A percentile compares a stretch with the other conserved stretches of the same genome.
Evolutionary conservation across 2,329 filamentous ascomycete species (phyloP).

Genomic region (Botryosphaeria dothidea): DNA sequence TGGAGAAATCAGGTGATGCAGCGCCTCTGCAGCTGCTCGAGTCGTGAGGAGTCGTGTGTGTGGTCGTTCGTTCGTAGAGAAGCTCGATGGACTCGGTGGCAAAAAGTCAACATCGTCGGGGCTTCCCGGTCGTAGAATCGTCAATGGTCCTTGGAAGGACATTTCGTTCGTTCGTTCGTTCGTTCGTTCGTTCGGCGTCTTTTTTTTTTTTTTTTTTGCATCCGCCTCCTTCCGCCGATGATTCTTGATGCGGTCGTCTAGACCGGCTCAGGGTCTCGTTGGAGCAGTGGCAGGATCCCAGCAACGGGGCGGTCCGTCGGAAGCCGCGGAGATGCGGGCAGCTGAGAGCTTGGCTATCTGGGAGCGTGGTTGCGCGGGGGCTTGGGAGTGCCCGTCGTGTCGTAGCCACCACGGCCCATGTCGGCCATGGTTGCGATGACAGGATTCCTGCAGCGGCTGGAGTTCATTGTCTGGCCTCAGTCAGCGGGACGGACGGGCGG

Average conservation of each 20-base stretch:
- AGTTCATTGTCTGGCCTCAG: background rate
- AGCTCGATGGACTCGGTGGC: background rate
- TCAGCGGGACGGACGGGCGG: background rate
- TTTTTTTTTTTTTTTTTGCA: too few relatives aligned
- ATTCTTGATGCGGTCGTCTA: background rate
- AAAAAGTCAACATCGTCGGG: background rate
- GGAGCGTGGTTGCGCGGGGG: slow-evolving; percentile 37
- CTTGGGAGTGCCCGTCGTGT: slow-evolving; percentile 50
- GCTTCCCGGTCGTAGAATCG: background rate
- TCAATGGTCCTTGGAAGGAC: background rate
- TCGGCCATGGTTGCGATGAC: slow-evolving; percentile 29
- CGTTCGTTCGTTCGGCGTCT: too few relatives aligned
- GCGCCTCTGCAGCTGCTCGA: background rate
- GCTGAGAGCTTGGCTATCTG: background rate
- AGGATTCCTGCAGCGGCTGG: slow-evolving; percentile 5
- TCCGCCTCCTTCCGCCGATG: background rate
- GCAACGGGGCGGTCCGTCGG: background rate
- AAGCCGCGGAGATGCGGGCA: background rate
- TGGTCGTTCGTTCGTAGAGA: background rate
- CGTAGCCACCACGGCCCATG: slow-evolving; percentile 53
- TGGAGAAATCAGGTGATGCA: background rate
- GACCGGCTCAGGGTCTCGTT: background rate
- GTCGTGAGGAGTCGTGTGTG: slow-evolving; percentile 7
- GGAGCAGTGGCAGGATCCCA: background rate
- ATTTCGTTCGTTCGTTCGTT: too few relatives aligned